phyloP scores from a whole-genome alignment of 306 rosid species.

The Begonia masoniana region DNA sequence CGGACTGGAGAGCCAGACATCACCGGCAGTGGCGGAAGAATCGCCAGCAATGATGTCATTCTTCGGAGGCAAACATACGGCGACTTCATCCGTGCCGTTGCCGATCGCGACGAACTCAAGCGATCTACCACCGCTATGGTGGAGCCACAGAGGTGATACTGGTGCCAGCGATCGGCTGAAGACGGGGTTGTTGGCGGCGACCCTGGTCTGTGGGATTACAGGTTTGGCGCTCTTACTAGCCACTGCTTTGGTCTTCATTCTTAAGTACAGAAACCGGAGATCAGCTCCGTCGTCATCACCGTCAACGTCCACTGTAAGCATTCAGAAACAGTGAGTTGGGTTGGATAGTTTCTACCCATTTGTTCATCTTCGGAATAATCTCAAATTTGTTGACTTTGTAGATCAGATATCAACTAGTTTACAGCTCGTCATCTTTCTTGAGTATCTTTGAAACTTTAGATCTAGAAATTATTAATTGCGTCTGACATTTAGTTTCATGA shows the following conservation, averaged over 20 bases:
- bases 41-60: slow-evolving; percentile 47
- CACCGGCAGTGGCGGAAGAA: slow-evolving; percentile 19
- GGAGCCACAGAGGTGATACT: slow-evolving; percentile 29
- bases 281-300: not conserved
- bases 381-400: no score
- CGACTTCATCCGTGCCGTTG: slow-evolving; percentile 20
- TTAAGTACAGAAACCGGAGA: slow-evolving; percentile 19
- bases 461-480: no score
- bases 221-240: slow-evolving; percentile 59
- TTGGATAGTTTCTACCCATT: slow-evolving; percentile 3
- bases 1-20: slow-evolving; percentile 50
- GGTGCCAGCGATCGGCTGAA: slow-evolving; percentile 23
- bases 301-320: not conserved
- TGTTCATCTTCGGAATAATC: not conserved
- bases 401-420: no score
- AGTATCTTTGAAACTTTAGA: no score
- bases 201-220: slow-evolving; percentile 61
- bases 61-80: slow-evolving; percentile 41
- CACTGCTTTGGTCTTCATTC: slow-evolving; percentile 36
- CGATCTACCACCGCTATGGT: slow-evolving; percentile 8
- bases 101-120: slow-evolving; percentile 36
- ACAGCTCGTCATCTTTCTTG: no score
- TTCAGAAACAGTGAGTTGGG: not conserved
- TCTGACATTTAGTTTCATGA: no score
- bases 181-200: slow-evolving; percentile 38